These are phyloP conservation scores for Neofusicoccum cordaticola DNA, from an alignment of 2,329 filamentous ascomycete species.

Conservation along the genomic window DNA sequence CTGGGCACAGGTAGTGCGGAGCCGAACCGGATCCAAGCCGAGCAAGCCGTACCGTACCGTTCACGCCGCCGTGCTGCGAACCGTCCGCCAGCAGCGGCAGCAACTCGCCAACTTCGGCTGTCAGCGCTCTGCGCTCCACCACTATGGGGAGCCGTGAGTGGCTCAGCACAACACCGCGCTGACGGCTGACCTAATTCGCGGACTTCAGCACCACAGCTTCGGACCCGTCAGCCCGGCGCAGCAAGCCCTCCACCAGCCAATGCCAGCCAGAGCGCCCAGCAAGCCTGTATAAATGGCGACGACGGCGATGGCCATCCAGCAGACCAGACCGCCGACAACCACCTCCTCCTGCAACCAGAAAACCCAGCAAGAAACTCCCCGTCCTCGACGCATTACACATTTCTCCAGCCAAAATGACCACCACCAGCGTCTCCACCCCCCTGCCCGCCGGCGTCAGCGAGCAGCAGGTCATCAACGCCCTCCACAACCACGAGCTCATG, in stretches of 20 bases:
- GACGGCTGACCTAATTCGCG: constrained; percentile 1
- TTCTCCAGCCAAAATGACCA: constrained; percentile 29
- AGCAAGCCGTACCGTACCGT: not conserved
- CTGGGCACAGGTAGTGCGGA: constrained; percentile 1
- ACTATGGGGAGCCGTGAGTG: constrained; percentile 15
- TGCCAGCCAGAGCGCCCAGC: not conserved
- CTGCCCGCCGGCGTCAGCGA: constrained; percentile 28
- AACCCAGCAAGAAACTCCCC: not conserved
- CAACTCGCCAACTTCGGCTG: not conserved
- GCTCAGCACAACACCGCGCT: not conserved
- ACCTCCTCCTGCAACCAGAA: not conserved
- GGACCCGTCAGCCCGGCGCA: constrained; percentile 1
- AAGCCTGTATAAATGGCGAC: constrained; percentile 8
- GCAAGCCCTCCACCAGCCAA: not conserved
- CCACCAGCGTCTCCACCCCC: constrained; percentile 36
- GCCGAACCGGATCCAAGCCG: constrained; percentile 3
- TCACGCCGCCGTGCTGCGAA: not conserved
- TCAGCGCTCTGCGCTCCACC: not conserved
- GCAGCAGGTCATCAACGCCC: constrained; percentile 30
- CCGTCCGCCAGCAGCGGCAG: too few relatives aligned
- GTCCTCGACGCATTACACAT: not conserved
- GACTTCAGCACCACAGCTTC: not conserved
- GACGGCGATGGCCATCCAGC: not conserved
- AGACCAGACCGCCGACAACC: not conserved
- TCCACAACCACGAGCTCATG: constrained; percentile 41